Percentiles rank a stretch among this genome's conserved stretches.
These are phyloP conservation scores for Cercospora nicotianae DNA, from an alignment of 2,329 filamentous ascomycete species.

Conservation along the genomic window DNA sequence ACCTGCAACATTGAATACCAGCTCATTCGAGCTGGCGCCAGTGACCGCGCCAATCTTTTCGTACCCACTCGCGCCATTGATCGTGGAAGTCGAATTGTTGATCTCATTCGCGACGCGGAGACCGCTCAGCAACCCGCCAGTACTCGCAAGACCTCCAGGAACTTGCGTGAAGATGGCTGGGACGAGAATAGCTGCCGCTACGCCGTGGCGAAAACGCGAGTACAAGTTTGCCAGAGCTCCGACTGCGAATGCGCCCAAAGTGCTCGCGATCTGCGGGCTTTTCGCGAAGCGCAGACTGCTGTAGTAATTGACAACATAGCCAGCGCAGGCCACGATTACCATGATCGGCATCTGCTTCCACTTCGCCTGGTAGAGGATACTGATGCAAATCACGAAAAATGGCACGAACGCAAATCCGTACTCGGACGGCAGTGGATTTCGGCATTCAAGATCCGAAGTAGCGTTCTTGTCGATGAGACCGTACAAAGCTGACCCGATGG, in stretches of 20 bases:
- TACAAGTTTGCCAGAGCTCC: slow-evolving; percentile 78
- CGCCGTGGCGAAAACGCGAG: slow-evolving; percentile 70
- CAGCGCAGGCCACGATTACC: slow-evolving; percentile 69
- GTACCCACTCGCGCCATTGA: slow-evolving; percentile 44
- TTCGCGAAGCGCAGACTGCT: slow-evolving; percentile 63
- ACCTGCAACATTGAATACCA: slow-evolving; percentile 52
- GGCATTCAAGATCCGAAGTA: slow-evolving; percentile 45
- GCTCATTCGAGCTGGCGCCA: slow-evolving; percentile 39
- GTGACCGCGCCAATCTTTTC: slow-evolving; percentile 31
- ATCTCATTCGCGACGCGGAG: slow-evolving; percentile 55
- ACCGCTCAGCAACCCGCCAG: slow-evolving; percentile 17
- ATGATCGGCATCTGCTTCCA: slow-evolving; percentile 75
- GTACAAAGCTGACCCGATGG: slow-evolving; percentile 50
- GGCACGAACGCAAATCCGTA: slow-evolving; percentile 71
- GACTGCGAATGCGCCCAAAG: slow-evolving; percentile 72
- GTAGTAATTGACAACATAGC: slow-evolving; percentile 75
- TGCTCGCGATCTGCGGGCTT: slow-evolving; percentile 73
- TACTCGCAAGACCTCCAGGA: slow-evolving; percentile 15
- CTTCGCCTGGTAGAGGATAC: slow-evolving; percentile 77
- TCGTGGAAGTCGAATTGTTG: slow-evolving; percentile 1
- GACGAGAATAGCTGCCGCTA: slow-evolving; percentile 80
- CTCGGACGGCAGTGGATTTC: slow-evolving; percentile 51
- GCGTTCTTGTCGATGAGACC: slow-evolving; percentile 50
- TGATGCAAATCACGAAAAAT: slow-evolving; percentile 69
- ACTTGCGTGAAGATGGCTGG: slow-evolving; percentile 70